Conservation (phyloP, 2,329 filamentous ascomycete species). For the Neodidymelliopsis sp. region DNA sequence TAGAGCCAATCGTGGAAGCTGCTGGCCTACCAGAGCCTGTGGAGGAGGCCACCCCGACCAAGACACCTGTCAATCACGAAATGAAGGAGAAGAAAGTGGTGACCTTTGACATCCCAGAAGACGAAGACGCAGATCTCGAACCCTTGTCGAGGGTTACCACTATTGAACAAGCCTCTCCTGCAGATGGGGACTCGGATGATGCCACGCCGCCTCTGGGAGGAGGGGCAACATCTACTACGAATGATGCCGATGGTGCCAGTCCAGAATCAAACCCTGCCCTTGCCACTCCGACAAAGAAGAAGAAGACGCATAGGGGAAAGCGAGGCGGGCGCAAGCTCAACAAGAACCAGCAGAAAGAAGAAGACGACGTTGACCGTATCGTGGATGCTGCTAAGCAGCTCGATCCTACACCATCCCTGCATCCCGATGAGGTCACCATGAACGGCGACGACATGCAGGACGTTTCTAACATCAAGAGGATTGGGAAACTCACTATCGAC, state of each 20-base stretch:
- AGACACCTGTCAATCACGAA: constrained; percentile 22
- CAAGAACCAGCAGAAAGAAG: constrained; percentile 49
- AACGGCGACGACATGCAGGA: constrained; percentile 56
- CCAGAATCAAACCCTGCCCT: constrained; percentile 32
- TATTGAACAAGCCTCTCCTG: constrained; percentile 34
- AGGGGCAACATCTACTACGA: constrained; percentile 9
- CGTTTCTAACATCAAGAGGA: constrained; percentile 60
- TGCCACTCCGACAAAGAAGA: constrained; percentile 53
- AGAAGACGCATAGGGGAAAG: constrained; percentile 59
- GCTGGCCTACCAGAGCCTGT: constrained; percentile 6
- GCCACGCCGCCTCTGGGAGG: constrained; percentile 17
- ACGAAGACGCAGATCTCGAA: constrained; percentile 44
- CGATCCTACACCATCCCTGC: constrained; percentile 40
- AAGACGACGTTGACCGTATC: constrained; percentile 49
- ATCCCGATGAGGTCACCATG: constrained; percentile 50
- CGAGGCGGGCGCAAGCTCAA: constrained; percentile 57
- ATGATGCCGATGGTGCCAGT: constrained; percentile 25
- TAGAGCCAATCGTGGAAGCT: constrained; percentile 11
- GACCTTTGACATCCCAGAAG: constrained; percentile 41
- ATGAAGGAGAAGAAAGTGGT: constrained; percentile 45
- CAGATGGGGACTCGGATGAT: constrained; percentile 25
- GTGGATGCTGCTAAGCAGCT: constrained; percentile 51
- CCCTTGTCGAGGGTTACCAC: constrained; percentile 46
- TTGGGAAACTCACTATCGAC: constrained; percentile 67
- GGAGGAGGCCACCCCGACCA: constrained; percentile 15